phyloP scores from a whole-genome alignment of 2,329 filamentous ascomycete species.

The Rosellinia necatrix region DNA sequence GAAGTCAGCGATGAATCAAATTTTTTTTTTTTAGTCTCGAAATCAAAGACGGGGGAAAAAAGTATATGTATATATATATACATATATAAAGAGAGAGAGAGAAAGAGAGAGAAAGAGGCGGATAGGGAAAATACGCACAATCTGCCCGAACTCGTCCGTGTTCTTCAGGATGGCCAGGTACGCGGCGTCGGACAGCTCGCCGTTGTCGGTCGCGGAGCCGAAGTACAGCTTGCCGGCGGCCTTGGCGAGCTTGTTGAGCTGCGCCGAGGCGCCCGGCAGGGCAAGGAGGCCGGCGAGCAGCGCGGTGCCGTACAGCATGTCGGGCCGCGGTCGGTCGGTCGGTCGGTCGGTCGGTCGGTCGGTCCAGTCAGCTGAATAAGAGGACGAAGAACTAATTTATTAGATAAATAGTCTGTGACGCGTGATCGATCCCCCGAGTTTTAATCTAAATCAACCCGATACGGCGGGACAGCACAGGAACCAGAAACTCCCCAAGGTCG shows the following conservation, averaged over 20 bases:
- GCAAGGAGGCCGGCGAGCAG: conserved; percentile 24
- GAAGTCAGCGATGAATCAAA: too few species aligned
- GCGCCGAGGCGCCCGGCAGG: conserved; percentile 30
- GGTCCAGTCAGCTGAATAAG: too few species aligned
- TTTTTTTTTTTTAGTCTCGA: too few species aligned
- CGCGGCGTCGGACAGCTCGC: conserved; percentile 40
- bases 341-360: too few species aligned
- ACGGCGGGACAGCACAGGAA: neutral
- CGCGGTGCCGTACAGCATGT: conserved; percentile 17
- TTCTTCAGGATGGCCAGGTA: conserved; percentile 62
- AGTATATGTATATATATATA: too few species aligned
- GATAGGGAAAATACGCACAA: conserved; percentile 39
- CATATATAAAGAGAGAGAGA: too few species aligned
- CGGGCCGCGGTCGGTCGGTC: too few species aligned
- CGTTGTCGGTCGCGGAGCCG: conserved; percentile 67
- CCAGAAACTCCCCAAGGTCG: neutral
- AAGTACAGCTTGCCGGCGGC: conserved; percentile 65
- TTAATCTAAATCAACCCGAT: conserved; percentile 2
- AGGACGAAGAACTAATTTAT: neutral
- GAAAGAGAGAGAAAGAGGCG: too few species aligned
- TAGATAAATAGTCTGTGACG: too few species aligned
- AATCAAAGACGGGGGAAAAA: too few species aligned
- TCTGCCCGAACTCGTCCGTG: conserved; percentile 63
- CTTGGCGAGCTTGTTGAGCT: conserved; percentile 59
- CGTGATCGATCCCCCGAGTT: too few species aligned